Base-by-base conservation (phyloP, 352 stramenopile species). In the Albugo candida region DNA sequence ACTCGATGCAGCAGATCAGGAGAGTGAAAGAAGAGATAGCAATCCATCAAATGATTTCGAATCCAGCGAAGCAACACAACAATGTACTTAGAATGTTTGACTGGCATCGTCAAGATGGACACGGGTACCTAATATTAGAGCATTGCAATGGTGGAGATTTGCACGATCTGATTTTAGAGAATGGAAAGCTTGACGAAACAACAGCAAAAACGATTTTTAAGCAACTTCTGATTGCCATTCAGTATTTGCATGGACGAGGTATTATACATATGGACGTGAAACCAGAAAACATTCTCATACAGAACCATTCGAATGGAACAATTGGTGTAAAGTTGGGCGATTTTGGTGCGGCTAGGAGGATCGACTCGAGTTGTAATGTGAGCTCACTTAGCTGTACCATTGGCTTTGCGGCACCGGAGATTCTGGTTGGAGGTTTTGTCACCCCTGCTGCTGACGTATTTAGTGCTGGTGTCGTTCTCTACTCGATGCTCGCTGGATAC, bases 191-290 rank as follows among this genome's bases (percentile, higher is more conserved):
- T 41, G 58, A 70, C 21, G 71, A 84, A 34, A 50, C 49, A 11
- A 47, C 59, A 8, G 72, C 69, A 20, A 70, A 67, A 51, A 52
- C 49, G 1, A 36, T 84, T 0, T 77, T 84, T 37, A 65, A 63
- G 17, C 65, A 66, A 45, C 63, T 84, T 31, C 56, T 62, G 1
- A 60, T 61, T 16, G 69, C 72, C 16, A 48, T 87, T 18, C 48
- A 49, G 31, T 66, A 70, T 48, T 56, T 79, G 17, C 75, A 88
- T 44, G 60, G 68, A 13, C 63, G 77, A 12, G 64, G 57, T 14
- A 55, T 88, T 16, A 59, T 85, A 6, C 75, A 88, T 21, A 41
- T 88, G 48, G 75, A 85, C 39, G 74, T 88, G 43, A 88, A 88
- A 56, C 75, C 75, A 1, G 69, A 82, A 47, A 88, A 88, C 44